A percentile compares a stretch with the other conserved stretches of the same genome.
Conservation (phyloP, 495 filamentous ascomycete species). For the Daldinia concentrica region DNA sequence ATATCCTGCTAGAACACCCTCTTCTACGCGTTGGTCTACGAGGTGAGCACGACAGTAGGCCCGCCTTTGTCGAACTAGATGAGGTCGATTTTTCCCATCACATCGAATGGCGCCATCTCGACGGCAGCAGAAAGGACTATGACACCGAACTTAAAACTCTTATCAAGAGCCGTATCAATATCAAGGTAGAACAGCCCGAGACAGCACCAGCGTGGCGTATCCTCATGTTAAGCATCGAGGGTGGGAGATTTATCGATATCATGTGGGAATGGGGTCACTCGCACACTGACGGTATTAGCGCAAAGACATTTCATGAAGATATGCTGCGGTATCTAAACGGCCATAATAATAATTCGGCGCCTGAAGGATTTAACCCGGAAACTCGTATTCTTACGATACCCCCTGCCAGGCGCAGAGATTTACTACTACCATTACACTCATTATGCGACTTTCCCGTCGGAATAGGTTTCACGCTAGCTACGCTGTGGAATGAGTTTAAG, state of each 20-base stretch:
- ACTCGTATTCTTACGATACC: conserved; percentile 33
- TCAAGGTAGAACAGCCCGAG: conserved; percentile 33
- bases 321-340: conserved; percentile 43
- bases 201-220: conserved; percentile 48
- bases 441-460: conserved; percentile 33
- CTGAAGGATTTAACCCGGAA: conserved; percentile 15
- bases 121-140: background rate
- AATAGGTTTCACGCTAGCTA: conserved; percentile 19
- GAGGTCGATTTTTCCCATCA: conserved; percentile 45
- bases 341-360: background rate
- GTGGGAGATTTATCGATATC: conserved; percentile 34
- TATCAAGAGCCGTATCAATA: conserved; percentile 43
- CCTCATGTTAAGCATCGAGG: conserved; percentile 26
- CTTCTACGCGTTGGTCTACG: conserved; percentile 46
- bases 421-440: conserved; percentile 24
- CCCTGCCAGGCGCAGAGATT: conserved; percentile 5
- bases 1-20: conserved; percentile 45
- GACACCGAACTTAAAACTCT: conserved; percentile 30
- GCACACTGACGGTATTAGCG: conserved; percentile 49
- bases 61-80: conserved; percentile 43
- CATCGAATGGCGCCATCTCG: conserved; percentile 35
- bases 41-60: conserved; percentile 42
- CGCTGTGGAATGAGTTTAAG: conserved; percentile 27
- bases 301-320: conserved; percentile 46
- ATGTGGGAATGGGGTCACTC: conserved; percentile 50